Conservation (phyloP, 176 grass and related monocot species). For the Oryza brachyantha region DNA sequence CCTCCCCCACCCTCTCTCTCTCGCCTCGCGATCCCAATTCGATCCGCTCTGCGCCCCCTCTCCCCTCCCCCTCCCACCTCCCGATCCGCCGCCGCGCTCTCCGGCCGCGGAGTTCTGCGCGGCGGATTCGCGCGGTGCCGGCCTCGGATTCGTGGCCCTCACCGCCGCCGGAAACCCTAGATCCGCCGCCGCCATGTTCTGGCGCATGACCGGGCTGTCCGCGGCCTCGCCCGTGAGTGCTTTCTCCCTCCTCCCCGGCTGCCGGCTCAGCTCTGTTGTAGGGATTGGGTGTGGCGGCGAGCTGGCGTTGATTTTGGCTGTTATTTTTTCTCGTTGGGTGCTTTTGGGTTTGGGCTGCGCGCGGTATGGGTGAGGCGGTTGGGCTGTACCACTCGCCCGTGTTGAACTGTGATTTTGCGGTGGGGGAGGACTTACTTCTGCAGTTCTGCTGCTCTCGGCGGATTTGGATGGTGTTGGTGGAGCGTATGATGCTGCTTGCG, state of each 20-base stretch:
- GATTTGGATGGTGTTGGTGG: constrained; percentile 21
- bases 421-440: not conserved
- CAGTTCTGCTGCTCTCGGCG: not conserved
- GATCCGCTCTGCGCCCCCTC: constrained; percentile 30
- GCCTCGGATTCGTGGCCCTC: constrained; percentile 16
- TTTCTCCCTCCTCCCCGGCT: not conserved
- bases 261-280: not conserved
- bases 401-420: not conserved
- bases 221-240: constrained; percentile 62
- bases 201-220: constrained; percentile 62
- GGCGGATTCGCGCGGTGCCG: constrained; percentile 31
- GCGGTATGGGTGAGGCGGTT: constrained; percentile 21
- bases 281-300: constrained; percentile 14
- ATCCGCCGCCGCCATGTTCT: constrained; percentile 56
- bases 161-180: constrained; percentile 43
- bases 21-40: constrained; percentile 44
- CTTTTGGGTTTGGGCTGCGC: constrained; percentile 10
- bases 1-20: not conserved
- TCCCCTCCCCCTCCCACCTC: not conserved
- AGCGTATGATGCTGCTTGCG: constrained; percentile 2
- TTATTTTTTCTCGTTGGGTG: not conserved
- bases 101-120: not conserved
- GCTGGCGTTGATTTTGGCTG: constrained; percentile 4
- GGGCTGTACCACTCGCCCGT: constrained; percentile 16
- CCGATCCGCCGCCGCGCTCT: constrained; percentile 33